Conservation (phyloP, 2,329 filamentous ascomycete species). For the Aspergillus vadensis region DNA sequence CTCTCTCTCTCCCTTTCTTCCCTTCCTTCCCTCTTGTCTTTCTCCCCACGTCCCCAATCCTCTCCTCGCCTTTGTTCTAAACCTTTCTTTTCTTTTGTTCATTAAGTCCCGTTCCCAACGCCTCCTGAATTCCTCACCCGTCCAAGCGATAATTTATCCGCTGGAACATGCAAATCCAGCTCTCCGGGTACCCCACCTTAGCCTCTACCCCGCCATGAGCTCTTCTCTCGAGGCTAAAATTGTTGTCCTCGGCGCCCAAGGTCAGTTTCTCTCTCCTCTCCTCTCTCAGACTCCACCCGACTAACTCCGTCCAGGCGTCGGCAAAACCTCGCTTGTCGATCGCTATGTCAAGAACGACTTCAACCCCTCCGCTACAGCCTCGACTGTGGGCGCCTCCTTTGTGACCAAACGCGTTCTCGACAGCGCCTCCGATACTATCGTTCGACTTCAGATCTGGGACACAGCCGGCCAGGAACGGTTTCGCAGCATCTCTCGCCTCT, state of each 20-base stretch:
- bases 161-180: conserved; percentile 36
- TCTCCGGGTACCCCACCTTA: conserved; percentile 27
- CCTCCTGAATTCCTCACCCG: neutral
- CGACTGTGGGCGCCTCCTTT: conserved; percentile 79
- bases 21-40: neutral
- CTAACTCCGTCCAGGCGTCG: conserved; percentile 45
- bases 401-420: conserved; percentile 79
- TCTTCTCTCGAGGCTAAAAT: conserved; percentile 56
- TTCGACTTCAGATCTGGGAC: conserved; percentile 95
- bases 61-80: neutral
- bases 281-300: neutral
- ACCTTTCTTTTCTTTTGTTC: neutral
- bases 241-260: conserved; percentile 55
- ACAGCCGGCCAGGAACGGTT: conserved; percentile 96
- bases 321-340: conserved; percentile 56
- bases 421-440: conserved; percentile 78
- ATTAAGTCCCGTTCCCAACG: neutral
- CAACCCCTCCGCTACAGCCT: conserved; percentile 49
- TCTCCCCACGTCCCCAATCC: neutral
- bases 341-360: conserved; percentile 52
- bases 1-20: neutral
- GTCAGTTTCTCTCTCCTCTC: conserved; percentile 30
- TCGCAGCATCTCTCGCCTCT: conserved; percentile 88
- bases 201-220: conserved; percentile 44
- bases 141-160: neutral